Conservation (phyloP, 1,284 basidiomycete genomes). For the Cystobasidium sp. region DNA sequence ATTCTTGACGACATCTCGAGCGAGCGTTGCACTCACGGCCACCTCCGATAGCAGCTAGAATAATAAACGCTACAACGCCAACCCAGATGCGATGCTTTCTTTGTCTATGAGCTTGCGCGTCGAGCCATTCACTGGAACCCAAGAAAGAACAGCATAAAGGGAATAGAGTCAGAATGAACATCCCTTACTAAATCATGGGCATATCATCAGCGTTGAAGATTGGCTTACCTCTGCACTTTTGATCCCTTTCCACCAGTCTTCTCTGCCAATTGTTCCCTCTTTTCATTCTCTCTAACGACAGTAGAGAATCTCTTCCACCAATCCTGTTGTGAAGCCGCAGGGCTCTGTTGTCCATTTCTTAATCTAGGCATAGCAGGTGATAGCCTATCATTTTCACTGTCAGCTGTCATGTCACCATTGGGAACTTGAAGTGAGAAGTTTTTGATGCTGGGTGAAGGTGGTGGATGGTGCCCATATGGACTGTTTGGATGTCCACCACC, state of each 20-base stretch:
- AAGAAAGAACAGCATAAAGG: no score
- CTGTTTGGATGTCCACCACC: not conserved
- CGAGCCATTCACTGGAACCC: slow-evolving; percentile 29
- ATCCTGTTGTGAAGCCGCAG: slow-evolving; percentile 12
- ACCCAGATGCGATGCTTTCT: slow-evolving; percentile 38
- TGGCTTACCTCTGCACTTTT: slow-evolving; percentile 15
- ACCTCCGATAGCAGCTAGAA: slow-evolving; percentile 36
- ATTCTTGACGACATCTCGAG: not conserved
- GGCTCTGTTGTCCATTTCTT: not conserved
- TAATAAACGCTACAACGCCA: slow-evolving; percentile 31
- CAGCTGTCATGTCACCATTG: slow-evolving; percentile 11
- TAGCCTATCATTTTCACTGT: slow-evolving; percentile 40
- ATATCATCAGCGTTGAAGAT: not conserved
- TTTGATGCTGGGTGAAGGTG: slow-evolving; percentile 35
- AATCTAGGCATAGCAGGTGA: slow-evolving; percentile 27
- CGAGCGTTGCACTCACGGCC: slow-evolving; percentile 25
- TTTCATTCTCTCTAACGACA: slow-evolving; percentile 39
- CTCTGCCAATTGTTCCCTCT: slow-evolving; percentile 22
- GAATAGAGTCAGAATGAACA: no score
- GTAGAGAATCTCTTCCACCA: slow-evolving; percentile 41
- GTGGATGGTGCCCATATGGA: slow-evolving; percentile 1
- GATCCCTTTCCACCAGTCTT: slow-evolving; percentile 23
- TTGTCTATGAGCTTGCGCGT: slow-evolving; percentile 17
- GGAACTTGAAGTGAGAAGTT: slow-evolving; percentile 28
- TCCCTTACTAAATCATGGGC: no score